Percentiles rank a stretch among this genome's conserved stretches.
These are phyloP conservation scores for Fomitiporia mediterranea DNA, from an alignment of 1,284 basidiomycete species.

Conservation along the genomic window DNA sequence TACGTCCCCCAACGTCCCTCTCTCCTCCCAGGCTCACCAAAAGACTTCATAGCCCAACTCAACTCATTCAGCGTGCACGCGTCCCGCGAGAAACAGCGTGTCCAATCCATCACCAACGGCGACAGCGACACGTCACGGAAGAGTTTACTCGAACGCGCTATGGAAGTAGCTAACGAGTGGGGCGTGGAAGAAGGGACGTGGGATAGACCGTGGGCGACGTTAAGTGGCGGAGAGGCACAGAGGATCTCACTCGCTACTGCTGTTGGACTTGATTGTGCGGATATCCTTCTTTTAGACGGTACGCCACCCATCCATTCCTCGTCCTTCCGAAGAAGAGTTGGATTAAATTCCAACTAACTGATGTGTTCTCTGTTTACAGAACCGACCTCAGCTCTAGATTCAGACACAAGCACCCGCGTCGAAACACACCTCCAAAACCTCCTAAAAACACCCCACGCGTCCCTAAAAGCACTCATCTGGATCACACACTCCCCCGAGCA, in stretches of 20 bases:
- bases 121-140: conserved; percentile 16
- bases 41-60: conserved; percentile 61
- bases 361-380: conserved; percentile 41
- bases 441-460: conserved; percentile 42
- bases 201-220: conserved; percentile 70
- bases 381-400: conserved; percentile 82
- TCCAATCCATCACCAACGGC: conserved; percentile 5
- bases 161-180: conserved; percentile 63
- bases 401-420: conserved; percentile 57
- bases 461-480: conserved; percentile 76
- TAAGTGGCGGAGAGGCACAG: conserved; percentile 83
- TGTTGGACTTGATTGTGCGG: conserved; percentile 66
- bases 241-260: conserved; percentile 74
- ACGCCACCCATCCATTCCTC: conserved; percentile 26
- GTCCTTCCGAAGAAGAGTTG: not conserved
- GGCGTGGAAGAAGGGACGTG: conserved; percentile 65
- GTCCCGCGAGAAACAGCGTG: conserved; percentile 20
- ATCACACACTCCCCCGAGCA: conserved; percentile 85
- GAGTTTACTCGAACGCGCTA: conserved; percentile 25
- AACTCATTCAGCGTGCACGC: conserved; percentile 52
- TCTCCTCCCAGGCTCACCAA: conserved; percentile 74
- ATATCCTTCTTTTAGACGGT: conserved; percentile 84
- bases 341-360: not conserved
- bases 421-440: conserved; percentile 57
- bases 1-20: conserved; percentile 86